Base-by-base conservation (phyloP, 768 basidiomycete genomes). In the Phaeotremella skinneri region DNA sequence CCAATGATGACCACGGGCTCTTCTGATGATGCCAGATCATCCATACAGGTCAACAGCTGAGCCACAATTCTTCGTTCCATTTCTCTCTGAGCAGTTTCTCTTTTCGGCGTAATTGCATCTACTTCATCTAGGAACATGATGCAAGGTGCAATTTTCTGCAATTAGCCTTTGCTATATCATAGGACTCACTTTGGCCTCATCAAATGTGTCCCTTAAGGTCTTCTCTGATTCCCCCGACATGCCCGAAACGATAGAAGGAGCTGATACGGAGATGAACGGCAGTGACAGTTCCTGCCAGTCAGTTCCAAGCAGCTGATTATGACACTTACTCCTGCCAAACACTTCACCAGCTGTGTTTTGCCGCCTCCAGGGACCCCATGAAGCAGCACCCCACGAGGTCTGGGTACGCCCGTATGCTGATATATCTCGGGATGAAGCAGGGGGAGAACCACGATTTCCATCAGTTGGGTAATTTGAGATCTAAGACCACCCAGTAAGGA, bases 151-250 rank as follows among this genome's bases (percentile, higher is more conserved):
- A 89, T 82, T 59, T 87, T 85, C 90, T 93, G 66, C 34, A 3
- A 23, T 16, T n/a, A 13, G 37, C 27, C 16, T 49, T 3, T 29
- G n/a, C 21, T 2, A 3, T 20, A 3, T 29, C 21, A n/a, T 27
- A 32, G 2, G 41, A 75, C 80, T 3, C 29, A 91, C 91, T 79
- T 91, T 93, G 4, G 96, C 96, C 76, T 98, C 94, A 29, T 96
- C 94, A 70, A 99, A 99, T 0, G 91, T 92, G 70, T 97, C 94
- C 42, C 96, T 80, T 3, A 99, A 79, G 0, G 91, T 93, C 80
- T 94, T 98, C 75, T 99, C 96, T 0, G 91, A 93, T 77, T 99
- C 96, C 47, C 96, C 96, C 0, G 91, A 96, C 91, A 98, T 96
- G 0, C 96, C 94, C 1, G 90, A 92, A 6, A 99, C 91, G 58